Conservation (phyloP, 768 basidiomycete genomes). For the Xerocomellus intermedius region DNA sequence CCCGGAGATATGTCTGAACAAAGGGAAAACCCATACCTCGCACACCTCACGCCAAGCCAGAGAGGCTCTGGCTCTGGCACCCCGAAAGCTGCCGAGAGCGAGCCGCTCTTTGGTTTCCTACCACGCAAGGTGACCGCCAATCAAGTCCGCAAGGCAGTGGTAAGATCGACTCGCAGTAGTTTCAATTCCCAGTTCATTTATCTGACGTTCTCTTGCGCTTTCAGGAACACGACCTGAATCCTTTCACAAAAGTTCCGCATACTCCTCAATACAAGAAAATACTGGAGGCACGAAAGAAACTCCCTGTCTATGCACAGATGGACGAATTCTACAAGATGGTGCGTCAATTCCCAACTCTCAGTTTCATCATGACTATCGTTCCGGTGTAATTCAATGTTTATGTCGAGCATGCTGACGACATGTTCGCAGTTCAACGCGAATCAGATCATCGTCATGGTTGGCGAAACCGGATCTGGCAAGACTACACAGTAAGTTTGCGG, state of each 20-base stretch:
- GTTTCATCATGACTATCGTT: not conserved
- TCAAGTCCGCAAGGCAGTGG: conserved; percentile 71
- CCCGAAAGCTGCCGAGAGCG: conserved; percentile 32
- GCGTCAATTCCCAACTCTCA: conserved; percentile 34
- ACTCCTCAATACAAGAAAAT: conserved; percentile 84
- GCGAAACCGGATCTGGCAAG: conserved; percentile 95
- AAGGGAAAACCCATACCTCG: conserved; percentile 55
- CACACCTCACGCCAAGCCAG: conserved; percentile 39
- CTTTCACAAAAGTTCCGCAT: conserved; percentile 82
- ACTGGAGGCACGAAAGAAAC: conserved; percentile 75
- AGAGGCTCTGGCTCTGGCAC: conserved; percentile 17
- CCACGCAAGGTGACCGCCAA: conserved; percentile 64
- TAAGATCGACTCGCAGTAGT: conserved; percentile 34
- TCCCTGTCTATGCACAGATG: conserved; percentile 94
- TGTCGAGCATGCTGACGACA: not conserved
- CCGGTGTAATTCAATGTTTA: not conserved
- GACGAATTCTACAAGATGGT: conserved; percentile 88
- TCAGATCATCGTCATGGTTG: conserved; percentile 88
- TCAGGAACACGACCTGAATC: conserved; percentile 79
- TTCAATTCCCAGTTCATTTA: not conserved
- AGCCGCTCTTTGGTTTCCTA: conserved; percentile 73
- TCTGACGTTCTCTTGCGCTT: not conserved
- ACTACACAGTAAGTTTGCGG: conserved; percentile 78
- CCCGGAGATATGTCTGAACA: conserved; percentile 11
- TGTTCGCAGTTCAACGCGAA: conserved; percentile 34